Conservation (phyloP, 257 asterid species). For the Solanum rostratum region DNA sequence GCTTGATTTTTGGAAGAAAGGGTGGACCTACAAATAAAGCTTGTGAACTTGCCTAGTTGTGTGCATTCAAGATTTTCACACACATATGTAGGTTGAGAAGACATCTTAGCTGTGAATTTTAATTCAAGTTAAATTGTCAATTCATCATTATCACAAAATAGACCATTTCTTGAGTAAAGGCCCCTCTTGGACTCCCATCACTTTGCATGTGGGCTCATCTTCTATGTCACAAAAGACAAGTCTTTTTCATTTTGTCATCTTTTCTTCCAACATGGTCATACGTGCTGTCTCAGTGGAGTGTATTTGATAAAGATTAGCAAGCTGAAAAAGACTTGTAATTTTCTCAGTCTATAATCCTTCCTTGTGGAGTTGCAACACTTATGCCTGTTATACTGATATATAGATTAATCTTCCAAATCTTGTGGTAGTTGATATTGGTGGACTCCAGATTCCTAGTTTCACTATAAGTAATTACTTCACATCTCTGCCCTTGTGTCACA, state of each 20-base stretch:
- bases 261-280: slow-evolving; percentile 35
- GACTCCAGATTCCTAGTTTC: background rate
- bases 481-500: background rate
- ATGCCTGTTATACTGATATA: background rate
- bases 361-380: slow-evolving; percentile 20
- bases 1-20: background rate
- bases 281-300: slow-evolving; percentile 49
- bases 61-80: background rate
- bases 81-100: background rate
- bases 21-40: background rate
- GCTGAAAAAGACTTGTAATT: slow-evolving; percentile 25
- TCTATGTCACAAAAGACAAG: slow-evolving; percentile 19
- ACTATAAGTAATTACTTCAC: background rate
- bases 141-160: background rate
- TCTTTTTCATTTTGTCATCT: slow-evolving; percentile 25
- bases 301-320: slow-evolving; percentile 44
- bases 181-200: slow-evolving; percentile 30
- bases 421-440: background rate
- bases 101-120: background rate
- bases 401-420: background rate
- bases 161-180: slow-evolving; percentile 12
- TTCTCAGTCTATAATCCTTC: slow-evolving; percentile 5
- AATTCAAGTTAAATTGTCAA: background rate
- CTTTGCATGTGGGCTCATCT: slow-evolving; percentile 27
- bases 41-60: background rate